Evolutionary conservation across 352 stramenopile species (phyloP).

Genomic region (Globisporangium sylvaticum): DNA sequence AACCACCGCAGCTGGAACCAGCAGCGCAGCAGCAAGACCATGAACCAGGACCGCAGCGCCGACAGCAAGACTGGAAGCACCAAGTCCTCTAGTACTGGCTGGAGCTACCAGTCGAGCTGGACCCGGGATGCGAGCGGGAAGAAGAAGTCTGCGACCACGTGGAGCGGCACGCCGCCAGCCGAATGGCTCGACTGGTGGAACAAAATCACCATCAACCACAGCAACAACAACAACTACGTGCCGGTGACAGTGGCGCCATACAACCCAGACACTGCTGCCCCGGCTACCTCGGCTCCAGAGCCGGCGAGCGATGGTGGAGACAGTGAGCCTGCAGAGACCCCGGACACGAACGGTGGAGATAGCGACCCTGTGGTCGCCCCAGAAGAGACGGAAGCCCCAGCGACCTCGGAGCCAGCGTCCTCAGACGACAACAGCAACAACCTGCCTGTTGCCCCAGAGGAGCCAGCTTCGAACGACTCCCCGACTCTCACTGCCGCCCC

Average conservation of each 20-base stretch:
- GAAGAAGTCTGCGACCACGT: not conserved
- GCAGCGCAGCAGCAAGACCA: not conserved
- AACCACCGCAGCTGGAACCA: not conserved
- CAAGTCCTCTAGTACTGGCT: not conserved
- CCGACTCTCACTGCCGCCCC: constrained; percentile 5
- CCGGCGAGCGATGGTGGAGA: constrained; percentile 12
- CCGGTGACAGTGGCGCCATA: constrained; percentile 15
- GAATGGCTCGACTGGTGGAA: constrained; percentile 12
- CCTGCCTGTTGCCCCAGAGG: constrained; percentile 3
- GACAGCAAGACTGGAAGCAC: not conserved
- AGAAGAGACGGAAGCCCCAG: no score
- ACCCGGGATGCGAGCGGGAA: not conserved
- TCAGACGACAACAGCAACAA: constrained; percentile 3
- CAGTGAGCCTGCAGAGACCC: not conserved
- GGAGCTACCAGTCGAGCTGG: not conserved
- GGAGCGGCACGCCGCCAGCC: not conserved
- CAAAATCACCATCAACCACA: constrained; percentile 6
- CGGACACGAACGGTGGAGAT: not conserved
- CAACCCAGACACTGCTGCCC: constrained; percentile 14
- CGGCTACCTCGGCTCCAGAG: constrained; percentile 4
- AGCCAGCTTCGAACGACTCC: not conserved
- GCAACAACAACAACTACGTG: constrained; percentile 17
- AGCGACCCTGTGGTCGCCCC: constrained; percentile 1
- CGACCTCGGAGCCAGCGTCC: not conserved
- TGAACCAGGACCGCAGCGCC: not conserved